phyloP scores from a whole-genome alignment of 805 yeast genomes.

The Kazachstania taianensis region DNA sequence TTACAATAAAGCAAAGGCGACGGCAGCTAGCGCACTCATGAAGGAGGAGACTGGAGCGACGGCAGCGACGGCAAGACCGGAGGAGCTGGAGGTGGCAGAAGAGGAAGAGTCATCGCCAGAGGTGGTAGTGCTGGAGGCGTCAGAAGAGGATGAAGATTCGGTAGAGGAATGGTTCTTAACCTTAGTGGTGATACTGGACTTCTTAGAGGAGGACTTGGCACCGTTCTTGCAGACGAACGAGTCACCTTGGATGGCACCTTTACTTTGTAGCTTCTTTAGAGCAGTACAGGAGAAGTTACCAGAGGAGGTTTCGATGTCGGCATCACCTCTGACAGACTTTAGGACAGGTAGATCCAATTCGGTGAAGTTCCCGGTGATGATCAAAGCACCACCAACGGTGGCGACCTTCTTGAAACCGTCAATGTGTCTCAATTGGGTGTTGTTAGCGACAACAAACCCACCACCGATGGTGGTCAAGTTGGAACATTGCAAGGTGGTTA shows the following conservation, averaged over 20 bases:
- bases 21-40: slow-evolving; percentile 41
- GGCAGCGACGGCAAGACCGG: slow-evolving; percentile 29
- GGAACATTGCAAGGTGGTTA: slow-evolving; percentile 59
- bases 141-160: slow-evolving; percentile 33
- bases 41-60: slow-evolving; percentile 32
- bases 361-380: slow-evolving; percentile 68
- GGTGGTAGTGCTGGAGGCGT: slow-evolving; percentile 17
- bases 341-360: slow-evolving; percentile 68
- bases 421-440: slow-evolving; percentile 56
- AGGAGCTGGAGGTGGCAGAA: slow-evolving; percentile 15
- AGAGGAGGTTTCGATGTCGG: slow-evolving; percentile 64
- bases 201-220: slow-evolving; percentile 36
- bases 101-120: slow-evolving; percentile 7
- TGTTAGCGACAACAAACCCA: slow-evolving; percentile 85
- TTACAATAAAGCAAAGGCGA: slow-evolving; percentile 42
- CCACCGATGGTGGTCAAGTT: slow-evolving; percentile 73
- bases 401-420: slow-evolving; percentile 65
- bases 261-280: slow-evolving; percentile 60
- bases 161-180: slow-evolving; percentile 15
- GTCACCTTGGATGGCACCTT: slow-evolving; percentile 88
- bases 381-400: slow-evolving; percentile 82
- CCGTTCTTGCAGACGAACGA: slow-evolving; percentile 66
- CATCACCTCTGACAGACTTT: slow-evolving; percentile 85
- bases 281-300: slow-evolving; percentile 66
- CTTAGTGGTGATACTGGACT: slow-evolving; percentile 9